These are phyloP conservation scores for Tephrocybe sp. DNA, from an alignment of 768 basidiomycete species.

Conservation along the genomic window DNA sequence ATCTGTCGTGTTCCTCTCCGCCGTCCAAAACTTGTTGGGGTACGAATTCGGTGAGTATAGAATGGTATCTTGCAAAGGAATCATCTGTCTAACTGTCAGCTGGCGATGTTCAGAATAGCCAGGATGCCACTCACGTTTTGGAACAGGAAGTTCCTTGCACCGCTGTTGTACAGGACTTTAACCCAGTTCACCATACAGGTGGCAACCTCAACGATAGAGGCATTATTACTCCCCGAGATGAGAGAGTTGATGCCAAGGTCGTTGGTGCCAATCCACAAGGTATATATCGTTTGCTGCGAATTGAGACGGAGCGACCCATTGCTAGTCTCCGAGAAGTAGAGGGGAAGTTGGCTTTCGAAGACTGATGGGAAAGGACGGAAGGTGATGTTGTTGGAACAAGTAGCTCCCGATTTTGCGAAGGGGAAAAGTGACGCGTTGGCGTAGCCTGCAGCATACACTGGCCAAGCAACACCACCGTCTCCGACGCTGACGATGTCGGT, in stretches of 20 bases:
- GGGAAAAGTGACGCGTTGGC: slow-evolving; percentile 52
- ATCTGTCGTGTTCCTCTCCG: slow-evolving; percentile 51
- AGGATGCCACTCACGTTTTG: slow-evolving; percentile 52
- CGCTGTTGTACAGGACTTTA: slow-evolving; percentile 51
- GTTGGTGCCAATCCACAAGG: slow-evolving; percentile 70
- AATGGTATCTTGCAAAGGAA: slow-evolving; percentile 50
- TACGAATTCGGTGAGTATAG: slow-evolving; percentile 50
- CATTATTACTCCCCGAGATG: slow-evolving; percentile 50
- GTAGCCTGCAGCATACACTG: slow-evolving; percentile 57
- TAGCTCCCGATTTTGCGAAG: slow-evolving; percentile 62
- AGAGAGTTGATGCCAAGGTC: slow-evolving; percentile 59
- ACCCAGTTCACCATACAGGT: slow-evolving; percentile 63
- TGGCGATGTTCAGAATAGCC: too few species aligned
- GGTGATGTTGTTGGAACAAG: slow-evolving; percentile 65
- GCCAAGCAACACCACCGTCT: slow-evolving; percentile 56
- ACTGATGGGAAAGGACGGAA: slow-evolving; percentile 57
- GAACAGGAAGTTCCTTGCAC: slow-evolving; percentile 69
- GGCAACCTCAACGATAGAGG: slow-evolving; percentile 59
- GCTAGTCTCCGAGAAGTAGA: slow-evolving; percentile 42
- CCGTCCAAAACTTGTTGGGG: slow-evolving; percentile 50
- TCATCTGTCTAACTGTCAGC: slow-evolving; percentile 38
- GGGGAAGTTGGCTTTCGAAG: slow-evolving; percentile 57
- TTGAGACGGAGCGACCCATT: slow-evolving; percentile 41
- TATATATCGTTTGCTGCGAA: slow-evolving; percentile 54
- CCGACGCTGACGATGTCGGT: slow-evolving; percentile 48